Evolutionary conservation across 495 filamentous ascomycete species (phyloP).

Genomic region (Barbatosphaeria neglecta): DNA sequence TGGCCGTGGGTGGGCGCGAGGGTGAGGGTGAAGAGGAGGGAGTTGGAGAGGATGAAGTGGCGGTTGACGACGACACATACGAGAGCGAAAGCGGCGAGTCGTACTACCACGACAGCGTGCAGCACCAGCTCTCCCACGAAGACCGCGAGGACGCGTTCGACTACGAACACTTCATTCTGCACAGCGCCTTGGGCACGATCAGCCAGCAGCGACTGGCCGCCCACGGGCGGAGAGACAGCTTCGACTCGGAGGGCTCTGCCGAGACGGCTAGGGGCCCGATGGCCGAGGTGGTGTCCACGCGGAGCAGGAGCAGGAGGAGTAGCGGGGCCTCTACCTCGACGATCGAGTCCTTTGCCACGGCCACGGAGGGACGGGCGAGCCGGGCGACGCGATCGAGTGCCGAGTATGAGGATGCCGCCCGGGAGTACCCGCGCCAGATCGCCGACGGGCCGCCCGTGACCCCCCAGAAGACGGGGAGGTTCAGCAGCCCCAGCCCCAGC

Average conservation of each 20-base stretch:
- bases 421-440: constrained; percentile 7
- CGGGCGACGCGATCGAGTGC: constrained; percentile 2
- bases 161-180: constrained; percentile 90
- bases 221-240: constrained; percentile 42
- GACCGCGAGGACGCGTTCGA: constrained; percentile 96
- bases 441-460: constrained; percentile 14
- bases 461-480: constrained; percentile 14
- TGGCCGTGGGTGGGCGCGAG: not conserved
- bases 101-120: constrained; percentile 45
- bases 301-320: constrained; percentile 26
- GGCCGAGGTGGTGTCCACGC: not conserved
- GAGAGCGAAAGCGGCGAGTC: constrained; percentile 41
- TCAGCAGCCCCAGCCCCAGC: constrained; percentile 13
- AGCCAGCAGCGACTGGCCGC: constrained; percentile 31
- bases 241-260: constrained; percentile 55
- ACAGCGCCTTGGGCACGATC: constrained; percentile 73
- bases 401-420: constrained; percentile 5
- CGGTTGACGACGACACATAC: constrained; percentile 10
- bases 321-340: constrained; percentile 66
- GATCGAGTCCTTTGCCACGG: constrained; percentile 72
- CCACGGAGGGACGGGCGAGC: constrained; percentile 49
- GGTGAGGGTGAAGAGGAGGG: not conserved
- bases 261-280: constrained; percentile 58
- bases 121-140: constrained; percentile 57
- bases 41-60: constrained; percentile 13